A percentile compares a stretch with the other conserved stretches of the same genome.
Conservation (phyloP, 257 asterid species). For the Striga asiatica region DNA sequence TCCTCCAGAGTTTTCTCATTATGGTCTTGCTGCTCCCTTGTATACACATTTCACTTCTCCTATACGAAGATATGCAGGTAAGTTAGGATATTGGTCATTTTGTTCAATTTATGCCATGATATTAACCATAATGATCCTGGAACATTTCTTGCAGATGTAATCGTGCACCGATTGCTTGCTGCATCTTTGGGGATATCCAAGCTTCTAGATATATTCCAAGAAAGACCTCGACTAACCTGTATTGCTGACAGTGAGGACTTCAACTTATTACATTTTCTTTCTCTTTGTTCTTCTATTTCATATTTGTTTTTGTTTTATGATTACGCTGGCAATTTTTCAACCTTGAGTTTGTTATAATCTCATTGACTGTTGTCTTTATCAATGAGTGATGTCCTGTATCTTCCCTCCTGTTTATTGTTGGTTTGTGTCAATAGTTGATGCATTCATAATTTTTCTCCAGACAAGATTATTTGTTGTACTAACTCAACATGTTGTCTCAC, state of each 20-base stretch:
- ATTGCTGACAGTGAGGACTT: slow-evolving; percentile 72
- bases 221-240: slow-evolving; percentile 62
- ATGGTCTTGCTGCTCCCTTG: slow-evolving; percentile 88
- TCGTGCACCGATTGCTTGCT: slow-evolving; percentile 91
- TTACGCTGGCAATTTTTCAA: too few relatives aligned
- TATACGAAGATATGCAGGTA: slow-evolving; percentile 96
- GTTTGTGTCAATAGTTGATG: background rate
- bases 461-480: too few relatives aligned
- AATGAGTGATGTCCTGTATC: background rate
- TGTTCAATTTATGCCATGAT: slow-evolving; percentile 14
- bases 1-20: slow-evolving; percentile 79
- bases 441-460: background rate
- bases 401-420: background rate
- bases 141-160: slow-evolving; percentile 54
- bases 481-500: background rate
- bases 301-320: slow-evolving; percentile 7
- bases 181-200: slow-evolving; percentile 82
- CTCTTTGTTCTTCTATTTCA: slow-evolving; percentile 2
- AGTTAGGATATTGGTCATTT: slow-evolving; percentile 2
- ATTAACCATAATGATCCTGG: slow-evolving; percentile 9
- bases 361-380: slow-evolving; percentile 4
- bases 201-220: slow-evolving; percentile 80
- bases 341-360: too few relatives aligned
- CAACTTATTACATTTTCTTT: slow-evolving; percentile 3
- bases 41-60: slow-evolving; percentile 99